phyloP scores from a whole-genome alignment of 257 asterid genomes.

The Eucommia ulmoides region DNA sequence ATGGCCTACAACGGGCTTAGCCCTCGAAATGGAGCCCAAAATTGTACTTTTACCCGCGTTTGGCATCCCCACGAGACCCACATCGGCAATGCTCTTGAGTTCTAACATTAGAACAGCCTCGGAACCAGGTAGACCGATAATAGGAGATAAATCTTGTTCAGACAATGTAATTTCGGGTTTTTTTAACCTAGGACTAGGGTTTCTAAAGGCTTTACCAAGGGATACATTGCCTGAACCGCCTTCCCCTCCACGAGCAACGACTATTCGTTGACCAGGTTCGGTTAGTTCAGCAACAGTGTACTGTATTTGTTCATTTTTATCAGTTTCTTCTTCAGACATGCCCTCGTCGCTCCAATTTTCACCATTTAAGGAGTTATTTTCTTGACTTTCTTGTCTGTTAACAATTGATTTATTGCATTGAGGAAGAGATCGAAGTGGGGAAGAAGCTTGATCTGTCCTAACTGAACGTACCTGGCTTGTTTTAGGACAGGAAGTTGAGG shows the following conservation, averaged over 20 bases:
- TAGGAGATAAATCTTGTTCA: constrained; percentile 13
- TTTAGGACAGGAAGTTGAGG: constrained; percentile 11
- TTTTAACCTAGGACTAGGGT: too few relatives aligned
- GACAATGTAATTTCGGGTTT: constrained; percentile 18
- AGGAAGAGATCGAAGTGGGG: constrained; percentile 14
- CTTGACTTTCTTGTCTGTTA: constrained; percentile 17
- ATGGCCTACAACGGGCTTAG: constrained; percentile 72
- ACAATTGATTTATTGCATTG: constrained; percentile 14
- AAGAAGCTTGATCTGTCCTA: neutral
- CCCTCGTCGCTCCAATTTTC: constrained; percentile 22
- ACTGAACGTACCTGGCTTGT: constrained; percentile 8
- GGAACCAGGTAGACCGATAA: constrained; percentile 55
- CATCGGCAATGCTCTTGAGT: constrained; percentile 86
- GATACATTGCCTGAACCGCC: constrained; percentile 82
- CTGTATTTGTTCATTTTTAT: constrained; percentile 27
- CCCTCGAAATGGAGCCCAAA: constrained; percentile 83
- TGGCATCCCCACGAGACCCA: constrained; percentile 95
- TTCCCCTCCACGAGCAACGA: constrained; percentile 69
- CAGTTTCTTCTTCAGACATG: constrained; percentile 26
- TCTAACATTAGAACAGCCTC: constrained; percentile 62
- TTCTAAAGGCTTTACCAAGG: constrained; percentile 13
- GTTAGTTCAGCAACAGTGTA: constrained; percentile 74
- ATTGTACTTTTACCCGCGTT: constrained; percentile 96
- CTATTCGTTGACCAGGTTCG: constrained; percentile 61
- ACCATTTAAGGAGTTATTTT: constrained; percentile 5